Conservation (phyloP, 768 basidiomycete genomes). For the Tylopilus balloui region DNA sequence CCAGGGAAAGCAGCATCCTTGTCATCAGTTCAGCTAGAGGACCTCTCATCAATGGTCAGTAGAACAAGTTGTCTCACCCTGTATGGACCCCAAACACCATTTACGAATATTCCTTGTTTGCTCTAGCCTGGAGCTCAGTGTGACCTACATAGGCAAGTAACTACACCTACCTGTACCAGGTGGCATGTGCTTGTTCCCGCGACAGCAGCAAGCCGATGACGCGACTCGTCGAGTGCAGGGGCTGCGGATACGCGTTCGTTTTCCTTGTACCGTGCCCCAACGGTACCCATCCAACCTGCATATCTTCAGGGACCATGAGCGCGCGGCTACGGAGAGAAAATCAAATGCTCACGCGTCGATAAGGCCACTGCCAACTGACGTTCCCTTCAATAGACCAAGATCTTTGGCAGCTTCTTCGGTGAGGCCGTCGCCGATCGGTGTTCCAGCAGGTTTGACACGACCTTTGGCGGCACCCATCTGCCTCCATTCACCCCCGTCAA, state of each 20-base stretch:
- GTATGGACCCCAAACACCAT: conserved; percentile 92
- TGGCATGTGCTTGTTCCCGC: conserved; percentile 98
- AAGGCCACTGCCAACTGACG: conserved; percentile 88
- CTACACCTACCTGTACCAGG: conserved; percentile 66
- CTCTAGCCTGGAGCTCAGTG: conserved; percentile 44
- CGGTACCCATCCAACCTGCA: conserved; percentile 96
- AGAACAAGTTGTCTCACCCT: conserved; percentile 39
- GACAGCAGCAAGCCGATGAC: conserved; percentile 81
- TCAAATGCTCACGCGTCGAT: conserved; percentile 77
- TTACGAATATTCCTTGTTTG: conserved; percentile 77
- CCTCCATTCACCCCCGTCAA: conserved; percentile 56
- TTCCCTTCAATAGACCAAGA: conserved; percentile 80
- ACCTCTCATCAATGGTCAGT: background rate
- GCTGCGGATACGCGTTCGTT: conserved; percentile 48
- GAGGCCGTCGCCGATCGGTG: conserved; percentile 83
- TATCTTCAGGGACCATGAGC: conserved; percentile 43
- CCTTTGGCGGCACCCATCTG: conserved; percentile 70
- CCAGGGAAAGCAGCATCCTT: conserved; percentile 86
- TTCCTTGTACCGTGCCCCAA: conserved; percentile 69
- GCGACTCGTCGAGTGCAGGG: conserved; percentile 71
- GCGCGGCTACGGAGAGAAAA: background rate
- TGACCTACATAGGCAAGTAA: background rate
- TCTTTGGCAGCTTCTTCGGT: conserved; percentile 76
- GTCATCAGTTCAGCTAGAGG: conserved; percentile 3
- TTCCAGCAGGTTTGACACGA: conserved; percentile 70